Percentiles rank a stretch among this genome's conserved stretches.
These are phyloP conservation scores for Chaetomium tenue DNA, from an alignment of 495 filamentous ascomycete genomes.

Conservation along the genomic window DNA sequence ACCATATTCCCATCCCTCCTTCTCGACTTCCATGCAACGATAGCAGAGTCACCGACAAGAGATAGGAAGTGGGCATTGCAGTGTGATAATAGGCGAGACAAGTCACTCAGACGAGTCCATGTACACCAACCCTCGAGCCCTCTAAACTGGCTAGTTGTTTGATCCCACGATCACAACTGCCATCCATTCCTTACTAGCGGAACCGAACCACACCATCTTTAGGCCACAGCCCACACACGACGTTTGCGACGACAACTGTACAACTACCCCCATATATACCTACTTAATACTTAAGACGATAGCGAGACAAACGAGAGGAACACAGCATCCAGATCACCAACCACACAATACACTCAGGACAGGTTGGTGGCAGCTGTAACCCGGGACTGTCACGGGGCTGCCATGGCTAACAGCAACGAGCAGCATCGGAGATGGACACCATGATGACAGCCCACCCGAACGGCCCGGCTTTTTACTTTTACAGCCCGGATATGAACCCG, in stretches of 20 bases:
- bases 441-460: conserved; percentile 55
- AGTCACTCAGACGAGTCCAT: conserved; percentile 34
- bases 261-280: conserved; percentile 47
- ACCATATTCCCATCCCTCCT: conserved; percentile 18
- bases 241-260: conserved; percentile 38
- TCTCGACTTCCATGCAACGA: conserved; percentile 23
- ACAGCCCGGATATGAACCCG: conserved; percentile 71
- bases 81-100: conserved; percentile 9
- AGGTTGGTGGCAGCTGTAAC: conserved; percentile 31
- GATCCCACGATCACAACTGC: conserved; percentile 41
- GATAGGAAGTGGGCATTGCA: neutral
- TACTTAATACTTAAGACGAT: conserved; percentile 47
- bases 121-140: conserved; percentile 48
- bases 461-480: conserved; percentile 90
- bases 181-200: conserved; percentile 49
- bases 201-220: conserved; percentile 53
- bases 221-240: conserved; percentile 43
- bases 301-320: conserved; percentile 18
- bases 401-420: conserved; percentile 25
- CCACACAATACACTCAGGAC: conserved; percentile 13
- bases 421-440: conserved; percentile 43
- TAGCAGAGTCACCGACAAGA: conserved; percentile 18
- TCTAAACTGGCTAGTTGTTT: conserved; percentile 41
- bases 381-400: conserved; percentile 1
- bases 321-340: conserved; percentile 16